phyloP scores from a whole-genome alignment of 2,329 filamentous ascomycete species.

The Zymoseptoria tritici region DNA sequence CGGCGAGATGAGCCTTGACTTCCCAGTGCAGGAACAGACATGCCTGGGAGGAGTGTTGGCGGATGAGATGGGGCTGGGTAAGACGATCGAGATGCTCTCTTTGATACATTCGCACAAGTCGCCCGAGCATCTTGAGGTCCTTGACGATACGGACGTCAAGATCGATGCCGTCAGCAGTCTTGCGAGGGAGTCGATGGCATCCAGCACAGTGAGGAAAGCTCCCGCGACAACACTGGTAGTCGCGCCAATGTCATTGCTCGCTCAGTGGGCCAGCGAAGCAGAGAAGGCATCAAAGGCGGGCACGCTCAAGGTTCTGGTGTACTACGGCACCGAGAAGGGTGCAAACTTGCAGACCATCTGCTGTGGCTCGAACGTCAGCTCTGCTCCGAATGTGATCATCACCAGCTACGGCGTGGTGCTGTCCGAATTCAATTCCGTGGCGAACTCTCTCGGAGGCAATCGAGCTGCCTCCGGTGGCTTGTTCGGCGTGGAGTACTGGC shows the following conservation, averaged over 20 bases:
- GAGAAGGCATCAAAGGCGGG: conserved; percentile 81
- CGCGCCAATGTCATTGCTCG: conserved; percentile 93
- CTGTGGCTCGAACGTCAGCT: conserved; percentile 61
- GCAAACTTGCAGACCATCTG: conserved; percentile 73
- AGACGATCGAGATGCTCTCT: conserved; percentile 97
- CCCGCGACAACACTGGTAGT: conserved; percentile 89
- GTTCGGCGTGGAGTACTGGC: conserved; percentile 90
- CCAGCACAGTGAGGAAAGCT: conserved; percentile 55
- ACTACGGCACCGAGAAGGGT: conserved; percentile 83
- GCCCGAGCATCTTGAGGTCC: conserved; percentile 25
- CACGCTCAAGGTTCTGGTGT: conserved; percentile 75
- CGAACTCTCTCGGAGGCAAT: conserved; percentile 54
- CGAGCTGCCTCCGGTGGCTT: conserved; percentile 51
- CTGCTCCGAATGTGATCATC: conserved; percentile 82
- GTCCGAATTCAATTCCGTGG: conserved; percentile 76
- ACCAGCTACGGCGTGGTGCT: conserved; percentile 90
- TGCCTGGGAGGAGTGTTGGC: conserved; percentile 89
- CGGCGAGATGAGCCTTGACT: conserved; percentile 83
- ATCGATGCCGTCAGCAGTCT: conserved; percentile 51
- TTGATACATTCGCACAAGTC: conserved; percentile 78
- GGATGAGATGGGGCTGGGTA: conserved; percentile 95
- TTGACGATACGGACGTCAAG: conserved; percentile 18
- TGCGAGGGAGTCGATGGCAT: conserved; percentile 53
- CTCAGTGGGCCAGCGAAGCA: conserved; percentile 95
- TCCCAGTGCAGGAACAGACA: conserved; percentile 88